These are phyloP conservation scores for Amaranthus tricolor DNA, from an alignment of 179 eudicot species.

Conservation along the genomic window DNA sequence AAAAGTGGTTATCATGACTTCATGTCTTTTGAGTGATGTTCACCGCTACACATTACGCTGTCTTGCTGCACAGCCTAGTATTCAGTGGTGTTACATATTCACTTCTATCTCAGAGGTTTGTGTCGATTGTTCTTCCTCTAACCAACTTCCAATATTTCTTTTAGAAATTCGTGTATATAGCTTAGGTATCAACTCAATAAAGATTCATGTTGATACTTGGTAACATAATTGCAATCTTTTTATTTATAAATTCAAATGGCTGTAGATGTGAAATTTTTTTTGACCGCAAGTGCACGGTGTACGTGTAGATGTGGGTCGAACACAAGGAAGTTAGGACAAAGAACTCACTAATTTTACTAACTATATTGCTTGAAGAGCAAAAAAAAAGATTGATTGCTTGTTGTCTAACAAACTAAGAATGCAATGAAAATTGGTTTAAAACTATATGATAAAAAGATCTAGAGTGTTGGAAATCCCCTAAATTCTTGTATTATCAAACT, in stretches of 20 bases:
- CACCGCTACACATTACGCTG: constrained; percentile 89
- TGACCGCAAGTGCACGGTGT: too few relatives aligned
- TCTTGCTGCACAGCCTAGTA: constrained; percentile 59
- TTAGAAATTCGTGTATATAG: background rate
- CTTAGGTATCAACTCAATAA: background rate
- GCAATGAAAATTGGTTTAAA: too few relatives aligned
- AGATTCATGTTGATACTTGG: background rate
- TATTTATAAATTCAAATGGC: background rate
- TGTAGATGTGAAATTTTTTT: too few relatives aligned
- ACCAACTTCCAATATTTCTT: background rate
- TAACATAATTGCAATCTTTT: background rate
- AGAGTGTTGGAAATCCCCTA: too few relatives aligned
- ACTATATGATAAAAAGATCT: too few relatives aligned
- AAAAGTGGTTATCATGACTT: constrained; percentile 75
- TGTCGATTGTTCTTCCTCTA: background rate
- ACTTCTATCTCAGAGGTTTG: constrained; percentile 93
- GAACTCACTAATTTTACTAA: too few relatives aligned
- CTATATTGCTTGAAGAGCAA: too few relatives aligned
- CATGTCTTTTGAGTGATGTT: constrained; percentile 81
- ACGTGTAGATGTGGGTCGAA: too few relatives aligned
- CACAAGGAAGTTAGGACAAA: too few relatives aligned
- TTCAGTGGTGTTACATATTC: constrained; percentile 56
- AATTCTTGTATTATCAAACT: too few relatives aligned
- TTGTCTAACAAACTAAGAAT: too few relatives aligned
- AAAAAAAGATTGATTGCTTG: too few relatives aligned